phyloP scores from a whole-genome alignment of 2,329 filamentous ascomycete species.

The Colletotrichum ledebouriae region DNA sequence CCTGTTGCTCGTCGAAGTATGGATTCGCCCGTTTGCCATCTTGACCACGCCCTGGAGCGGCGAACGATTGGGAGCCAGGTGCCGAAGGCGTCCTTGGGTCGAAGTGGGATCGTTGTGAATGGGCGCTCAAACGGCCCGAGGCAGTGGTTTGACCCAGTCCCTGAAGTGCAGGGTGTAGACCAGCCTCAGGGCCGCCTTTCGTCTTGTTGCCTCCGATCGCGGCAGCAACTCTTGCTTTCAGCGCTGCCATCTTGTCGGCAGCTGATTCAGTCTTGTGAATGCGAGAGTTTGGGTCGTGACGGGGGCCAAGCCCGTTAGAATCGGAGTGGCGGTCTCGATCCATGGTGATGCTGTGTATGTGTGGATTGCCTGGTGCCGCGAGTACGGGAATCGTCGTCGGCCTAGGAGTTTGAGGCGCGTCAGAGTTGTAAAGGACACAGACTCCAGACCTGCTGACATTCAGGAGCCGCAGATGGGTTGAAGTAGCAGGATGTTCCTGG shows the following conservation, averaged over 20 bases:
- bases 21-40: slow-evolving; percentile 69
- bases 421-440: not conserved
- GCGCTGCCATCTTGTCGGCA: slow-evolving; percentile 78
- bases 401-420: not conserved
- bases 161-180: slow-evolving; percentile 81
- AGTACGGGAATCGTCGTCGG: not conserved
- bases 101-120: slow-evolving; percentile 33
- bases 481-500: no score
- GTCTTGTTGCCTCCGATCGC: slow-evolving; percentile 73
- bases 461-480: no score
- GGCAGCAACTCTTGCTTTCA: slow-evolving; percentile 84
- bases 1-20: slow-evolving; percentile 81
- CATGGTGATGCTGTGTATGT: slow-evolving; percentile 54
- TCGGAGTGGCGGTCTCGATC: slow-evolving; percentile 67
- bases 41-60: slow-evolving; percentile 53
- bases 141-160: slow-evolving; percentile 65
- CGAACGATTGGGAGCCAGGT: slow-evolving; percentile 44
- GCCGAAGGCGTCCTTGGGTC: slow-evolving; percentile 42
- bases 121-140: slow-evolving; percentile 53
- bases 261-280: slow-evolving; percentile 69
- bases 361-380: not conserved
- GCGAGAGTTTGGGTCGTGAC: slow-evolving; percentile 66
- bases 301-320: slow-evolving; percentile 66
- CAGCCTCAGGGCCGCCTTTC: slow-evolving; percentile 79
- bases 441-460: no score